A percentile compares a stretch with the other conserved stretches of the same genome.
Evolutionary conservation across 2,329 filamentous ascomycete genomes (phyloP).

Genomic region (Aspergillus sclerotialis): DNA sequence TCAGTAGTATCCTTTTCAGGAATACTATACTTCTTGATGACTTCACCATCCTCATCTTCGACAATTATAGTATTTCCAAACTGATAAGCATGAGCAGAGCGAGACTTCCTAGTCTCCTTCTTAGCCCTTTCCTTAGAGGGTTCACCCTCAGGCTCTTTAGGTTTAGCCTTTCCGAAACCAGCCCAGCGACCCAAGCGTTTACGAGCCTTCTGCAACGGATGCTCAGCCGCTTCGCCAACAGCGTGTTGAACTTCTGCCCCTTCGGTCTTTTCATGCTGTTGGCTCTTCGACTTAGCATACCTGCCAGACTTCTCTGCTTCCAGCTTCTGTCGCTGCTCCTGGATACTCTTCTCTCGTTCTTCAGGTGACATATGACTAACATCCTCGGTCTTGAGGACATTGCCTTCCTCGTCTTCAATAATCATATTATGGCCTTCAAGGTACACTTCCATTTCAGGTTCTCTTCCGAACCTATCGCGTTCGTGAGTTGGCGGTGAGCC

Average conservation of each 20-base stretch:
- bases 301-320: slow-evolving; percentile 46
- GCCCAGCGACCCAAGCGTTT: slow-evolving; percentile 42
- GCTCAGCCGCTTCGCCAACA: slow-evolving; percentile 26
- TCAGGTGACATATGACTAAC: slow-evolving; percentile 42
- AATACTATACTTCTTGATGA: slow-evolving; percentile 63
- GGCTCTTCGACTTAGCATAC: slow-evolving; percentile 41
- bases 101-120: slow-evolving; percentile 29
- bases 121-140: slow-evolving; percentile 21
- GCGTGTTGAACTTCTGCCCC: slow-evolving; percentile 37
- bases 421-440: slow-evolving; percentile 74
- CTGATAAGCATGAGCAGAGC: slow-evolving; percentile 59
- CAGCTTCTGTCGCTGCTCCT: slow-evolving; percentile 42
- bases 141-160: slow-evolving; percentile 8
- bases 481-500: slow-evolving; percentile 31
- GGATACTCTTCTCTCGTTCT: slow-evolving; percentile 55
- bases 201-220: slow-evolving; percentile 36
- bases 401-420: slow-evolving; percentile 79
- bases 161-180: slow-evolving; percentile 31
- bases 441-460: slow-evolving; percentile 58
- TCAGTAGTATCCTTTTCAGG: slow-evolving; percentile 32
- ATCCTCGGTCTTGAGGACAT: slow-evolving; percentile 65
- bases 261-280: slow-evolving; percentile 37
- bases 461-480: slow-evolving; percentile 26
- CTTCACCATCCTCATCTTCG: slow-evolving; percentile 61
- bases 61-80: slow-evolving; percentile 66